phyloP scores from a whole-genome alignment of 2,329 filamentous ascomycete species.

The Ceratocystis huliohia region DNA sequence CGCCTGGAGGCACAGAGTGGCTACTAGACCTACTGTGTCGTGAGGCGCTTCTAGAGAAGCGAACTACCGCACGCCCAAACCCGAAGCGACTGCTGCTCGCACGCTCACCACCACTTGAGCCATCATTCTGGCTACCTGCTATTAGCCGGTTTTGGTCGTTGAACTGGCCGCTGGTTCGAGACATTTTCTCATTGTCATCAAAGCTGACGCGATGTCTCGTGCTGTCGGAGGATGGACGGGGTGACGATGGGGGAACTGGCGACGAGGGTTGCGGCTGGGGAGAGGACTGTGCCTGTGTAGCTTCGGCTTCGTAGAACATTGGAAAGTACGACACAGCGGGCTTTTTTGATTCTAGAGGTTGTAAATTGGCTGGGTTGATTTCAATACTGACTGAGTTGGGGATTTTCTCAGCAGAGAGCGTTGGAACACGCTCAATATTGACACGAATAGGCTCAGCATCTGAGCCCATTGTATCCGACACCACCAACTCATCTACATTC shows the following conservation, averaged over 20 bases:
- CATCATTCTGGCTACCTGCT: constrained; percentile 5
- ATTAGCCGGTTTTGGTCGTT: constrained; percentile 1
- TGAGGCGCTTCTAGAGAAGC: constrained; percentile 20
- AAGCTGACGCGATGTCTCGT: constrained; percentile 11
- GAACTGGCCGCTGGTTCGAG: constrained; percentile 12
- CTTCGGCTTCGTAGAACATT: constrained; percentile 11
- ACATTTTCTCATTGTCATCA: constrained; percentile 11
- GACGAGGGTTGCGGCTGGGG: not conserved
- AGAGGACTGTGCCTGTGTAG: not conserved
- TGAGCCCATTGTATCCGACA: not conserved
- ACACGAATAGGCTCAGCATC: constrained; percentile 7
- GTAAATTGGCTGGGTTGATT: constrained; percentile 4
- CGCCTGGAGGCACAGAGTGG: constrained; percentile 11
- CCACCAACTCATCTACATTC: not conserved
- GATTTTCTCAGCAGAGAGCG: constrained; percentile 13
- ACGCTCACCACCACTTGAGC: not conserved
- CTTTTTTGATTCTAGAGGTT: not conserved
- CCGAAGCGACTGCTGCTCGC: constrained; percentile 10
- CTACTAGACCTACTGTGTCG: constrained; percentile 20
- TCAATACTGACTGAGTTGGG: constrained; percentile 10
- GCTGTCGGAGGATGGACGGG: constrained; percentile 14
- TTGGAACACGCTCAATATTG: constrained; percentile 16
- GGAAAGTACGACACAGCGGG: constrained; percentile 12
- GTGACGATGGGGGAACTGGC: constrained; percentile 1
- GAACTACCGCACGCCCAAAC: constrained; percentile 18